phyloP scores from a whole-genome alignment of 768 basidiomycete genomes.

The Artomyces pyxidatus region DNA sequence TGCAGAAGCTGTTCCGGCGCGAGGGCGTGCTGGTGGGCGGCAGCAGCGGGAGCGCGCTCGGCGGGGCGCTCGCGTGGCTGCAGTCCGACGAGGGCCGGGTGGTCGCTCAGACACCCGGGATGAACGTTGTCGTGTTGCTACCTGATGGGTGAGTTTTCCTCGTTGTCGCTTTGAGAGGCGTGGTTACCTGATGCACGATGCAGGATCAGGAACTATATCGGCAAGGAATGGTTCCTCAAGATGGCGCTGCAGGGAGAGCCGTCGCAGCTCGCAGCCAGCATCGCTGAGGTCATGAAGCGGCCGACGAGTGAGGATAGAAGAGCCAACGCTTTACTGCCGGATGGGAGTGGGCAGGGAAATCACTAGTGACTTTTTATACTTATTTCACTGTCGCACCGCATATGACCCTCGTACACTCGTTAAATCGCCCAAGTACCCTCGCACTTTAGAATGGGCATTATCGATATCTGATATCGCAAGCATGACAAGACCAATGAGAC shows the following conservation, averaged over 20 bases:
- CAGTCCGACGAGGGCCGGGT: conserved; percentile 56
- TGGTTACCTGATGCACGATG: no score
- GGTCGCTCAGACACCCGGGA: conserved; percentile 57
- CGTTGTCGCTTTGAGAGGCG: no score
- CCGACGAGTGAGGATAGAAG: neutral
- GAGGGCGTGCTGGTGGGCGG: conserved; percentile 94
- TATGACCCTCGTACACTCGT: no score
- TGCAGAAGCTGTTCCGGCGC: conserved; percentile 65
- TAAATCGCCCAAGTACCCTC: no score
- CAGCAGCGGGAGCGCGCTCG: conserved; percentile 81
- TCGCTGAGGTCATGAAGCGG: conserved; percentile 31
- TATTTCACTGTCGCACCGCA: no score
- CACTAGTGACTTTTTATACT: no score
- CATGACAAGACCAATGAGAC: no score
- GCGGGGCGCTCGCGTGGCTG: conserved; percentile 73
- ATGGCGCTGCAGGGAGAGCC: conserved; percentile 50
- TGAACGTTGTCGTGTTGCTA: conserved; percentile 83
- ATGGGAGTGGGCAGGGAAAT: no score
- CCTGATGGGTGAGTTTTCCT: conserved; percentile 87
- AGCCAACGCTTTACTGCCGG: neutral
- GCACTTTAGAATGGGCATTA: no score
- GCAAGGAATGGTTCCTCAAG: conserved; percentile 84
- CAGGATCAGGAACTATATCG: conserved; percentile 91
- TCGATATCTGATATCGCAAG: no score
- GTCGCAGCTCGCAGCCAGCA: conserved; percentile 42